A percentile compares a stretch with the other conserved stretches of the same genome.
phyloP scores from a whole-genome alignment of 2,329 filamentous ascomycete genomes.

The Pseudocercospora eumusae region DNA sequence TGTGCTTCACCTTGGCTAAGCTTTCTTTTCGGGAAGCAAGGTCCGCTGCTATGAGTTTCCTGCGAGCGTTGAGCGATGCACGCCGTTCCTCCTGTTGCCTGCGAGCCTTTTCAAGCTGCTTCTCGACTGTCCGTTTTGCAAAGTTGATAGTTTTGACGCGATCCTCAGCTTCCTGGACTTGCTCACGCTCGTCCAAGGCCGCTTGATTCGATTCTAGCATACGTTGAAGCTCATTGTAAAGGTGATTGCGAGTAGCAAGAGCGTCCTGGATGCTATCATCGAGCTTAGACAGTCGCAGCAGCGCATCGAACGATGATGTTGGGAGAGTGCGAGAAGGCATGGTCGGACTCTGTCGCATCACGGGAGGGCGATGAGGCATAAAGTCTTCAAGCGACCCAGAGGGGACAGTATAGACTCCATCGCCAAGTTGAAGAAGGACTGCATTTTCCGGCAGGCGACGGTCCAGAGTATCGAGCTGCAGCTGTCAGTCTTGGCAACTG shows the following conservation, averaged over 20 bases:
- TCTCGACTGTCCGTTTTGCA: conserved; percentile 64
- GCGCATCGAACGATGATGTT: conserved; percentile 80
- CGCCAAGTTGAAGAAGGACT: conserved; percentile 78
- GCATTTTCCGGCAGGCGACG: conserved; percentile 78
- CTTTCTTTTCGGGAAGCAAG: conserved; percentile 39
- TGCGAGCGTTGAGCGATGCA: conserved; percentile 65
- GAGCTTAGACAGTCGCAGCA: conserved; percentile 85
- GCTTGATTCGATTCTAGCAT: conserved; percentile 45
- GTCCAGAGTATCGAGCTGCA: conserved; percentile 60
- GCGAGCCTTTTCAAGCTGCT: conserved; percentile 62
- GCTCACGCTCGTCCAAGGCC: conserved; percentile 41
- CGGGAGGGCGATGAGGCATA: conserved; percentile 32
- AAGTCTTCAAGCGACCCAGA: conserved; percentile 34
- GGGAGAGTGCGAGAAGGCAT: conserved; percentile 46
- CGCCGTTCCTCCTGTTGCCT: conserved; percentile 67
- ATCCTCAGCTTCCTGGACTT: conserved; percentile 48
- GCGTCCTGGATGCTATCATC: conserved; percentile 92
- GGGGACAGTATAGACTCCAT: conserved; percentile 73
- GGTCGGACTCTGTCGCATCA: conserved; percentile 4
- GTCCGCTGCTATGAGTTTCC: conserved; percentile 62
- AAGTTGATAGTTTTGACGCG: conserved; percentile 49
- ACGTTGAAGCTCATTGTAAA: conserved; percentile 75
- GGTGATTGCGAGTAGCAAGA: conserved; percentile 69
- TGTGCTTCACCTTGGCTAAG: conserved; percentile 55
- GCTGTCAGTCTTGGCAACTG: conserved; percentile 4